Percentiles rank a stretch among this genome's conserved stretches.
Evolutionary conservation across 495 filamentous ascomycete species (phyloP).

Genomic region (Penicillium salamii): DNA sequence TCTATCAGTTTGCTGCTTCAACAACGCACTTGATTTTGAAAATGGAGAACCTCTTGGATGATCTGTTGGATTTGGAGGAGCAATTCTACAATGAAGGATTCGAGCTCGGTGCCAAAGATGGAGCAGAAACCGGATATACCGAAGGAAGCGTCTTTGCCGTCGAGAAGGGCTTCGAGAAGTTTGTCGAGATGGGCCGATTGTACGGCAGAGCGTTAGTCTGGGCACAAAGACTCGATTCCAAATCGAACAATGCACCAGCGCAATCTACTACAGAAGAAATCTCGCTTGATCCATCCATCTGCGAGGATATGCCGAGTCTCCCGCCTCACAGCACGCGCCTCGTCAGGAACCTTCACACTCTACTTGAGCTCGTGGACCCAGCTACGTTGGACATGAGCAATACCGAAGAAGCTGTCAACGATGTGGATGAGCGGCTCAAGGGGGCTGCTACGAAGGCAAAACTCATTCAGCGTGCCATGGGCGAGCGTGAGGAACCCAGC

Average conservation of each 20-base stretch:
- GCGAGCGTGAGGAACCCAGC: slow-evolving; percentile 47
- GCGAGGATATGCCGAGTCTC: slow-evolving; percentile 45
- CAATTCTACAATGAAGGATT: slow-evolving; percentile 85
- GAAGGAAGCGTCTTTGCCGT: slow-evolving; percentile 90
- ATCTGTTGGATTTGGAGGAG: slow-evolving; percentile 75
- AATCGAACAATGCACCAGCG: slow-evolving; percentile 14
- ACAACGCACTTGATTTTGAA: not conserved
- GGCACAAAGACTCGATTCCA: slow-evolving; percentile 56
- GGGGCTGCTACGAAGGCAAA: slow-evolving; percentile 76
- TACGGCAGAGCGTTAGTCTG: slow-evolving; percentile 82
- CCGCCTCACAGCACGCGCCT: slow-evolving; percentile 59
- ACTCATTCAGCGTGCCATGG: slow-evolving; percentile 71
- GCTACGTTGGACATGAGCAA: slow-evolving; percentile 75
- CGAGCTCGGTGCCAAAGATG: slow-evolving; percentile 69
- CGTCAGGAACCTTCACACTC: slow-evolving; percentile 64
- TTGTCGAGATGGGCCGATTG: slow-evolving; percentile 70
- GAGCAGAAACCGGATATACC: slow-evolving; percentile 71
- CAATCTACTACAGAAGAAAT: slow-evolving; percentile 11
- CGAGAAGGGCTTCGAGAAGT: slow-evolving; percentile 92
- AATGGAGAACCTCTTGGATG: slow-evolving; percentile 64
- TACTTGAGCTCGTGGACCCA: slow-evolving; percentile 75
- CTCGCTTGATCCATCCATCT: slow-evolving; percentile 30
- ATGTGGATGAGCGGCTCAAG: slow-evolving; percentile 81
- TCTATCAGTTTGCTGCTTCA: slow-evolving; percentile 7
- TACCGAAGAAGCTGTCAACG: slow-evolving; percentile 77